Conservation (phyloP, 805 yeast species). For the Kazachstania martiniae region DNA sequence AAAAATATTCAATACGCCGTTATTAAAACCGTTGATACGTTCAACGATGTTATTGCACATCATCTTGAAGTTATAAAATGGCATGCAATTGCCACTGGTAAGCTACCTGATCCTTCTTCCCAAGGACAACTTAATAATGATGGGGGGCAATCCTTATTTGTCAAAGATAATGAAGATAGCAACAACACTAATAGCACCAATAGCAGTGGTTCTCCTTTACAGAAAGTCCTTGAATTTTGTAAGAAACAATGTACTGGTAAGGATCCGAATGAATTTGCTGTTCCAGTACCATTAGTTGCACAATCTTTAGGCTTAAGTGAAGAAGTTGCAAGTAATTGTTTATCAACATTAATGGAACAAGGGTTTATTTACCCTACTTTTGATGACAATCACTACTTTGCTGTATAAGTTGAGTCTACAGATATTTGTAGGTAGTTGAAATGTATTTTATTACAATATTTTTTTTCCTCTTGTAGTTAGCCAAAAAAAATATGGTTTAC, state of each 20-base stretch:
- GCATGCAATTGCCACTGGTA: conserved; percentile 48
- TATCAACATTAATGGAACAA: conserved; percentile 48
- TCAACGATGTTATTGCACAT: conserved; percentile 60
- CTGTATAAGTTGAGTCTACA: conserved; percentile 32
- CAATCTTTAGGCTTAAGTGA: conserved; percentile 42
- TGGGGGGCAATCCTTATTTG: conserved; percentile 32
- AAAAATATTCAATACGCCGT: conserved; percentile 55
- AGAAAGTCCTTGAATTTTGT: conserved; percentile 38
- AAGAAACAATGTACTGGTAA: conserved; percentile 34
- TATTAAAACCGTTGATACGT: conserved; percentile 46
- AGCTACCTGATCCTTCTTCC: conserved; percentile 16
- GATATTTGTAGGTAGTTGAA: too few relatives aligned
- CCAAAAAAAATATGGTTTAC: too few relatives aligned
- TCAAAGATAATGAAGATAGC: conserved; percentile 29
- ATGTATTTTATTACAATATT: too few relatives aligned
- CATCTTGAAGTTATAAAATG: conserved; percentile 50
- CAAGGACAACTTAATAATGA: conserved; percentile 7
- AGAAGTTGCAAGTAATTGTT: conserved; percentile 38
- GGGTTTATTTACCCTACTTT: conserved; percentile 62
- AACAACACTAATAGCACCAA: too few relatives aligned
- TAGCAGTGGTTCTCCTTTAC: conserved; percentile 26
- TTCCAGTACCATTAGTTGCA: conserved; percentile 52
- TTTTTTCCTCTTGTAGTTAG: too few relatives aligned
- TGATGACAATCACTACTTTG: conserved; percentile 53
- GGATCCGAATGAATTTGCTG: conserved; percentile 57